Evolutionary conservation across 495 filamentous ascomycete species (phyloP).

Genomic region (Amphirosellinia nigrospora): DNA sequence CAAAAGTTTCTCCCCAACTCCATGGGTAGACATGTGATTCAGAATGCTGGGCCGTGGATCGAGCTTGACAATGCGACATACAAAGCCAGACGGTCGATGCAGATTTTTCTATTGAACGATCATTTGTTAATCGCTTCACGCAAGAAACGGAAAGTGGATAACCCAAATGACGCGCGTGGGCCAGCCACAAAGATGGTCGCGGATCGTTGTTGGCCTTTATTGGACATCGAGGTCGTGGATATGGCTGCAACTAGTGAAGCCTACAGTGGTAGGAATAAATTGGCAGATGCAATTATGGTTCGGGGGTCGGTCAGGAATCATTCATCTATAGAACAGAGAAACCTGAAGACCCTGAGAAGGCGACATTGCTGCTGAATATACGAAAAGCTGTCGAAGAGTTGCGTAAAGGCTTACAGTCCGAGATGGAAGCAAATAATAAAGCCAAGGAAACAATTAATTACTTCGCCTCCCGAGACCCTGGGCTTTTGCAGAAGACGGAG

Average conservation of each 20-base stretch:
- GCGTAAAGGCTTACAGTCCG: slow-evolving; percentile 77
- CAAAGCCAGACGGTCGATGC: slow-evolving; percentile 83
- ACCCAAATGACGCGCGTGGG: slow-evolving; percentile 63
- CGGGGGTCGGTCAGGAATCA: slow-evolving; percentile 83
- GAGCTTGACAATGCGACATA: slow-evolving; percentile 97
- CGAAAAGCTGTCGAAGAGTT: slow-evolving; percentile 91
- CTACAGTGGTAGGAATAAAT: slow-evolving; percentile 64
- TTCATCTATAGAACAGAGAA: slow-evolving; percentile 91
- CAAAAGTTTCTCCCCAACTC: slow-evolving; percentile 95
- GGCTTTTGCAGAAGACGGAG: slow-evolving; percentile 74
- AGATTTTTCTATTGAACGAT: slow-evolving; percentile 92
- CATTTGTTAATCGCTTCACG: slow-evolving; percentile 88
- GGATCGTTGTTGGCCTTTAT: slow-evolving; percentile 91
- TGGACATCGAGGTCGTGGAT: slow-evolving; percentile 93
- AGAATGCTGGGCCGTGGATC: slow-evolving; percentile 89
- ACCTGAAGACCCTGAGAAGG: slow-evolving; percentile 74
- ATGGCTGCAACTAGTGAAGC: slow-evolving; percentile 69
- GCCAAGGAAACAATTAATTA: slow-evolving; percentile 82
- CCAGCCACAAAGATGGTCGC: slow-evolving; percentile 82
- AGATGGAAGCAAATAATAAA: slow-evolving; percentile 80
- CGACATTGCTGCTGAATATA: slow-evolving; percentile 80
- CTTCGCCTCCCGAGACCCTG: slow-evolving; percentile 72
- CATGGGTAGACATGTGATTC: slow-evolving; percentile 86
- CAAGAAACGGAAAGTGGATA: slow-evolving; percentile 86
- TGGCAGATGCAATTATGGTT: slow-evolving; percentile 88